These are phyloP conservation scores for Thymus quinquecostatus DNA, from an alignment of 257 asterid genomes.

Conservation along the genomic window DNA sequence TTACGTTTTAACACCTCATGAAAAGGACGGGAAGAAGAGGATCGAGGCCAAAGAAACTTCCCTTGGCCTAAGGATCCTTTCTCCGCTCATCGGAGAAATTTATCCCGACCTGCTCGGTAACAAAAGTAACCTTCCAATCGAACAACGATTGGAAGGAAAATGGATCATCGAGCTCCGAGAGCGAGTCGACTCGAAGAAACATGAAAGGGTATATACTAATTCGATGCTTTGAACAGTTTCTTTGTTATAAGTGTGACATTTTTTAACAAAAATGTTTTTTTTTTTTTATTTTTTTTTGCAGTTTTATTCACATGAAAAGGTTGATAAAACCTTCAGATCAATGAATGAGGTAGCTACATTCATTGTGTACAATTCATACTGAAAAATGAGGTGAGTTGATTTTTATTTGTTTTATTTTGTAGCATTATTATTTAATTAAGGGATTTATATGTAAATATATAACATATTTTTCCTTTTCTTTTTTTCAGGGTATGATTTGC, in stretches of 20 bases:
- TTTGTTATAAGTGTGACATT: neutral
- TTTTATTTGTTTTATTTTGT: no score
- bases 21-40: neutral
- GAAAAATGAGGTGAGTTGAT: neutral
- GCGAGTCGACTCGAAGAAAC: neutral
- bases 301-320: neutral
- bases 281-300: neutral
- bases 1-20: neutral
- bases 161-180: neutral
- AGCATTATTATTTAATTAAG: no score
- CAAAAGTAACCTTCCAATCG: neutral
- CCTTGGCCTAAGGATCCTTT: neutral
- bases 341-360: conserved; percentile 14
- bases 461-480: neutral
- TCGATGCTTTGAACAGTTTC: no score
- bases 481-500: neutral
- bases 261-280: neutral
- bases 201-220: neutral
- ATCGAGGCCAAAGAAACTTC: neutral
- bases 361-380: neutral
- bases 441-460: no score
- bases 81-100: neutral
- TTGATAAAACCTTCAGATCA: neutral
- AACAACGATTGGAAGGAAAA: neutral
- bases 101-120: neutral